A percentile compares a stretch with the other conserved stretches of the same genome.
Conservation (phyloP, 441 rosid genomes). For the Syzygium syzygioides region DNA sequence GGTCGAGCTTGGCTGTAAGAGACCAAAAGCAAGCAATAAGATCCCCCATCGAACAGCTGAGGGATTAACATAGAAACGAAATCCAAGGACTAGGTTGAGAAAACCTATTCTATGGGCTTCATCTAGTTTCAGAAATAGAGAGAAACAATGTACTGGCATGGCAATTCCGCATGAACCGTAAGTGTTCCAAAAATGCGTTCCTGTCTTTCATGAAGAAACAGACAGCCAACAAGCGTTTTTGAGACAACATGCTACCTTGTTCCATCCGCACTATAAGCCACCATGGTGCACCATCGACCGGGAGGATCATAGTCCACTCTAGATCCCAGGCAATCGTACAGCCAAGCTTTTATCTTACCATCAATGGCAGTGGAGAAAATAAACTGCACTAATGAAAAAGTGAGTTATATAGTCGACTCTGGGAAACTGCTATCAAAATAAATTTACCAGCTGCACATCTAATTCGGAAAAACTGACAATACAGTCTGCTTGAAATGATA, state of each 20-base stretch:
- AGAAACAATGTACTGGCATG: neutral
- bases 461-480: no score
- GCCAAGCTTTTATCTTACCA: no score
- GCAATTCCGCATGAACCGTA: neutral
- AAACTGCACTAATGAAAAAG: no score
- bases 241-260: constrained; percentile 36
- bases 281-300: no score
- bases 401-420: no score
- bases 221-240: neutral
- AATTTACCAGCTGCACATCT: no score
- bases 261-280: constrained; percentile 10
- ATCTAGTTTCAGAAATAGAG: neutral
- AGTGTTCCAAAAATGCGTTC: neutral
- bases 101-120: neutral
- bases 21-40: neutral
- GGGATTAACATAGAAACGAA: neutral
- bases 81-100: neutral
- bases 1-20: no score
- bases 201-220: neutral
- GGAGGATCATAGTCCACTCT: no score
- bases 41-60: neutral
- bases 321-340: no score
- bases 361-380: no score
- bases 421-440: no score
- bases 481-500: no score